Percentiles rank a stretch among this genome's conserved stretches.
Evolutionary conservation across 1,139 yeast species (phyloP).

Genomic region (Hyphopichia wangnamkhiaoensis): DNA sequence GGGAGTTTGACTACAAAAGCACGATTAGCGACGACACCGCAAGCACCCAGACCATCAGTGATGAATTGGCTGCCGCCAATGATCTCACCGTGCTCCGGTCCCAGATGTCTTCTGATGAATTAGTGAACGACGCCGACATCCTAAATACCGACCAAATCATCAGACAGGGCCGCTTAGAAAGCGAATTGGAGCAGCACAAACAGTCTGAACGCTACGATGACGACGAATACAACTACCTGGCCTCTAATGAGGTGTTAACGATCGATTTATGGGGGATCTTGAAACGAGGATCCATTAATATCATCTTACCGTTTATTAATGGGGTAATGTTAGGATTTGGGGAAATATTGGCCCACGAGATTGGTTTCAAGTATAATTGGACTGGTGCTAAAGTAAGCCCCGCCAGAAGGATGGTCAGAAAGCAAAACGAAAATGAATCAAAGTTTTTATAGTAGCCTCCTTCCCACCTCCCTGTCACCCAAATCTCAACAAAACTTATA

Average conservation of each 20-base stretch:
- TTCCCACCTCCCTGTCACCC: neutral
- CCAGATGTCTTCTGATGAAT: constrained; percentile 6
- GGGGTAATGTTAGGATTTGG: constrained; percentile 98
- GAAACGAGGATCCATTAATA: constrained; percentile 64
- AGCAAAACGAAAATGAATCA: constrained; percentile 16
- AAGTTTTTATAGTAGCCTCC: constrained; percentile 16
- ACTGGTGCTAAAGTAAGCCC: constrained; percentile 67
- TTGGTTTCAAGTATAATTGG: constrained; percentile 82
- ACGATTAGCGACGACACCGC: too few species aligned
- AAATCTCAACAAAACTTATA: too few species aligned
- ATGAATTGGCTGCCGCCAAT: neutral
- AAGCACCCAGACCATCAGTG: neutral
- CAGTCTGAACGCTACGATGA: constrained; percentile 7
- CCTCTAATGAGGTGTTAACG: constrained; percentile 5
- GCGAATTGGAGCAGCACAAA: neutral
- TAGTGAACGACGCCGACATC: constrained; percentile 18
- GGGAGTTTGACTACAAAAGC: too few species aligned
- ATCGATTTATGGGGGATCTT: constrained; percentile 37
- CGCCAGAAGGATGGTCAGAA: constrained; percentile 28
- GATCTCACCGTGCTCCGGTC: constrained; percentile 4
- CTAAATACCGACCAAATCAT: constrained; percentile 23
- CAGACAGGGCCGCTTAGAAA: constrained; percentile 17
- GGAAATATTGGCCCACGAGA: constrained; percentile 90
- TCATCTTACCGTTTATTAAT: constrained; percentile 83
- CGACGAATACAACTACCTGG: constrained; percentile 8